Evolutionary conservation across 352 stramenopile species (phyloP).

Genomic region (Phytophthora syringae): DNA sequence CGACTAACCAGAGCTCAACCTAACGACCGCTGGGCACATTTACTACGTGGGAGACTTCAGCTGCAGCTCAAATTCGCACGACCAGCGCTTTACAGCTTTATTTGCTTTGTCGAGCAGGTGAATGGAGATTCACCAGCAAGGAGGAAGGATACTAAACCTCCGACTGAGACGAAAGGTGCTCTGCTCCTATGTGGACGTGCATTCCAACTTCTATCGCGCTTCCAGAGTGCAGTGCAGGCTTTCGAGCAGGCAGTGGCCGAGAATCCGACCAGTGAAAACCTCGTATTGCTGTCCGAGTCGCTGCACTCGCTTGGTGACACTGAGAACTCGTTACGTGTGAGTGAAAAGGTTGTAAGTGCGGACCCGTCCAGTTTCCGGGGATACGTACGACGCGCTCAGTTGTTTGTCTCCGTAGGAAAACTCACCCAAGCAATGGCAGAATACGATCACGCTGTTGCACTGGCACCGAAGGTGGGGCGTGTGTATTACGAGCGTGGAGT

Average conservation of each 20-base stretch:
- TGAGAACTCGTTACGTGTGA: conserved; percentile 77
- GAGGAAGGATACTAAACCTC: conserved; percentile 1
- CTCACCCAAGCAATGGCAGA: conserved; percentile 57
- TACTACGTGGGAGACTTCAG: conserved; percentile 64
- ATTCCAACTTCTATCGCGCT: conserved; percentile 76
- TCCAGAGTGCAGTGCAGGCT: conserved; percentile 64
- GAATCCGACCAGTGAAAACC: conserved; percentile 72
- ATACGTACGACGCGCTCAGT: conserved; percentile 70
- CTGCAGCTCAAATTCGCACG: conserved; percentile 63
- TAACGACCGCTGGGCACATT: conserved; percentile 63
- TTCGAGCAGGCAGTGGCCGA: conserved; percentile 68
- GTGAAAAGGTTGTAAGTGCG: conserved; percentile 68
- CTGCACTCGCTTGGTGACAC: conserved; percentile 83
- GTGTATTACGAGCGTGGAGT: conserved; percentile 81
- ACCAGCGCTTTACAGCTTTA: conserved; percentile 78
- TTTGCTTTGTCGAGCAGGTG: conserved; percentile 68
- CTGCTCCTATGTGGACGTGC: conserved; percentile 66
- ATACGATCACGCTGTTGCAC: conserved; percentile 66
- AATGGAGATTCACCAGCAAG: conserved; percentile 4
- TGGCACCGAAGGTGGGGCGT: conserved; percentile 64
- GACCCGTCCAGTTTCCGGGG: conserved; percentile 68
- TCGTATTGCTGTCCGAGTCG: conserved; percentile 81
- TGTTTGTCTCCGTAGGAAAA: conserved; percentile 59
- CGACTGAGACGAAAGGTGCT: conserved; percentile 42
- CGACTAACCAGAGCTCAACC: conserved; percentile 66